phyloP scores from a whole-genome alignment of 768 basidiomycete species.

The Lentinula guzmanii region DNA sequence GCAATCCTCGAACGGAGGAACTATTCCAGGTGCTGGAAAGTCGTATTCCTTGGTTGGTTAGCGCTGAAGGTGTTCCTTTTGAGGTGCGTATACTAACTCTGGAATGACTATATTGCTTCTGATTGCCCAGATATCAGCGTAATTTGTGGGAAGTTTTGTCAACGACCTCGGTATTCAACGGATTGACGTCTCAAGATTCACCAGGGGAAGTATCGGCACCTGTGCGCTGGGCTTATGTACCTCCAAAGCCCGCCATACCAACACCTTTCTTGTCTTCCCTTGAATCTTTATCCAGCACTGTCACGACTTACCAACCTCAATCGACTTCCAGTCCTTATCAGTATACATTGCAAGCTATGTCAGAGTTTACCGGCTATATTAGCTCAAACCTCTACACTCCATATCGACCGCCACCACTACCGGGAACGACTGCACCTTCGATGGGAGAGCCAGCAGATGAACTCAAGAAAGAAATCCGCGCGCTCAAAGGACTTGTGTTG shows the following conservation, averaged over 20 bases:
- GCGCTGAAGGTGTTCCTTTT: slow-evolving; percentile 43
- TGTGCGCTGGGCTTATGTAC: slow-evolving; percentile 34
- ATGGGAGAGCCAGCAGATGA: slow-evolving; percentile 56
- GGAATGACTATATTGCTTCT: neutral
- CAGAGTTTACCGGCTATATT: slow-evolving; percentile 76
- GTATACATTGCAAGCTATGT: slow-evolving; percentile 57
- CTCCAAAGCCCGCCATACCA: slow-evolving; percentile 25
- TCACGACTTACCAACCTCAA: slow-evolving; percentile 27
- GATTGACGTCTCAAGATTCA: slow-evolving; percentile 18
- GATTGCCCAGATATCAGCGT: slow-evolving; percentile 18
- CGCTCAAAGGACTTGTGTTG: slow-evolving; percentile 72
- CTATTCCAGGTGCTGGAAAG: slow-evolving; percentile 54
- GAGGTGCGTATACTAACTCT: slow-evolving; percentile 36
- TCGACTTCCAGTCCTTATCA: slow-evolving; percentile 38
- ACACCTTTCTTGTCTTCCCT: slow-evolving; percentile 34
- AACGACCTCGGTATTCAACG: slow-evolving; percentile 45
- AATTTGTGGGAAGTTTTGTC: slow-evolving; percentile 60
- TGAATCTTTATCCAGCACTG: slow-evolving; percentile 23
- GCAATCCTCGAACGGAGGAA: slow-evolving; percentile 48
- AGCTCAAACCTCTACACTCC: slow-evolving; percentile 65
- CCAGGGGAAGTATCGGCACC: slow-evolving; percentile 15
- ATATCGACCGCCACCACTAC: slow-evolving; percentile 27
- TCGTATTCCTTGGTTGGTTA: slow-evolving; percentile 51
- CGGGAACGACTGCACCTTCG: slow-evolving; percentile 13
- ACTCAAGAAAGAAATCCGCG: slow-evolving; percentile 65